These are phyloP conservation scores for Nitzschia palea DNA, from an alignment of 108 stramenopile species.

Conservation along the genomic window DNA sequence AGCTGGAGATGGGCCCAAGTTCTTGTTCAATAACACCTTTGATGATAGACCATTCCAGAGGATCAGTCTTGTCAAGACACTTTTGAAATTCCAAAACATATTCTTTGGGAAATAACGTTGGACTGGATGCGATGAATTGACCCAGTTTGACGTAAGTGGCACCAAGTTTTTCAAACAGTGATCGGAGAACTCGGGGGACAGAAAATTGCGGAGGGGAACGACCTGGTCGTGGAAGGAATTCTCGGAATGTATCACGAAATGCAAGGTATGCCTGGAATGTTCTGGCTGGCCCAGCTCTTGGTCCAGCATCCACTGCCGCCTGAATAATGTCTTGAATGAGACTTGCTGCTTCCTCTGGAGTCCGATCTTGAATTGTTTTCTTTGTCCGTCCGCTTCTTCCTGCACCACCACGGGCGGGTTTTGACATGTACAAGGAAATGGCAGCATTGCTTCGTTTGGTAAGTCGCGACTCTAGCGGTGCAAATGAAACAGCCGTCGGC, in stretches of 20 bases:
- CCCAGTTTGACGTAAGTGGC: slow-evolving; percentile 97
- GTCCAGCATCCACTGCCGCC: slow-evolving; percentile 78
- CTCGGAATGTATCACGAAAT: slow-evolving; percentile 63
- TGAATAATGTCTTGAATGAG: slow-evolving; percentile 71
- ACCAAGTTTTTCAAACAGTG: slow-evolving; percentile 90
- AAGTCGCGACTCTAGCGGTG: neutral
- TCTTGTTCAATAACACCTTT: slow-evolving; percentile 84
- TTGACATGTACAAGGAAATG: neutral
- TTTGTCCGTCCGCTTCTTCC: slow-evolving; percentile 33
- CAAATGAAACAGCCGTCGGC: neutral
- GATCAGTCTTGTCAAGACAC: slow-evolving; percentile 90
- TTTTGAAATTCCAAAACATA: slow-evolving; percentile 95
- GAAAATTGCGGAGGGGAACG: slow-evolving; percentile 47
- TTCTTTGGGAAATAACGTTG: slow-evolving; percentile 94
- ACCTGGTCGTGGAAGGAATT: slow-evolving; percentile 59
- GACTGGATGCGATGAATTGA: slow-evolving; percentile 93
- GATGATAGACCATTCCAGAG: slow-evolving; percentile 80
- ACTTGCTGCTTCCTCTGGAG: slow-evolving; percentile 61
- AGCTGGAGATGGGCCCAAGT: slow-evolving; percentile 67
- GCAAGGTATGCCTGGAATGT: slow-evolving; percentile 82
- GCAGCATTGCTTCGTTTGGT: neutral
- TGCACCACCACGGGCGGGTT: neutral
- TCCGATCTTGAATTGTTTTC: slow-evolving; percentile 66
- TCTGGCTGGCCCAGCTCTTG: slow-evolving; percentile 72
- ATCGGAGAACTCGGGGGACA: slow-evolving; percentile 66